phyloP scores from a whole-genome alignment of 2,329 filamentous ascomycete genomes.

The Apiospora rasikravindrae region DNA sequence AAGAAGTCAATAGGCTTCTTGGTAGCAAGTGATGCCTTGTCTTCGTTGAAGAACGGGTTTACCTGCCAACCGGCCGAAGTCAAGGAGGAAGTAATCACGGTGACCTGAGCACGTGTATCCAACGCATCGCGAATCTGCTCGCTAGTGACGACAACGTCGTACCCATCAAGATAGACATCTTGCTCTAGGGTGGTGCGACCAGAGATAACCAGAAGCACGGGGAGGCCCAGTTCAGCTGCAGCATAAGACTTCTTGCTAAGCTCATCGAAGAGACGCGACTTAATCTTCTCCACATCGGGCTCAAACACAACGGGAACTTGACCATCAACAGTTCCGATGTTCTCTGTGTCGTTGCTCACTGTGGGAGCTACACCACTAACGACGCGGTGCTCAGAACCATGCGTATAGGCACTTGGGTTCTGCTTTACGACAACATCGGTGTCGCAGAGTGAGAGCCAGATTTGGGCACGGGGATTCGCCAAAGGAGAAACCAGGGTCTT shows the following conservation, averaged over 20 bases:
- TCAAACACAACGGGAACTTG: constrained; percentile 26
- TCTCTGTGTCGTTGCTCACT: neutral
- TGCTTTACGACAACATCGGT: constrained; percentile 27
- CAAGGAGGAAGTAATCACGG: constrained; percentile 34
- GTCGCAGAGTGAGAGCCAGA: constrained; percentile 36
- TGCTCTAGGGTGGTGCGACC: constrained; percentile 36
- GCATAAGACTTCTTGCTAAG: constrained; percentile 27
- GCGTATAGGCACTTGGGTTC: constrained; percentile 29
- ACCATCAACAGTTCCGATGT: neutral
- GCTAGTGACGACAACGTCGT: constrained; percentile 25
- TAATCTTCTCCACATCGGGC: constrained; percentile 26
- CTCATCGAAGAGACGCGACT: constrained; percentile 28
- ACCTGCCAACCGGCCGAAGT: constrained; percentile 40
- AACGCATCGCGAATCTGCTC: constrained; percentile 28
- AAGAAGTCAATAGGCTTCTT: constrained; percentile 30
- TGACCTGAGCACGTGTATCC: constrained; percentile 26
- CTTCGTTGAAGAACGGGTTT: constrained; percentile 32
- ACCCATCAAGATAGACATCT: constrained; percentile 33
- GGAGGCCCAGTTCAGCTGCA: constrained; percentile 21
- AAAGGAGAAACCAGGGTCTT: constrained; percentile 33
- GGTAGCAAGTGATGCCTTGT: neutral
- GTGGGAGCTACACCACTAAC: constrained; percentile 25
- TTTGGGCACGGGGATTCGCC: constrained; percentile 28
- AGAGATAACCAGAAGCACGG: constrained; percentile 36
- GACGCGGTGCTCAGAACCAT: constrained; percentile 31